Conservation (phyloP, 306 rosid species). For the Sindora glabra region DNA sequence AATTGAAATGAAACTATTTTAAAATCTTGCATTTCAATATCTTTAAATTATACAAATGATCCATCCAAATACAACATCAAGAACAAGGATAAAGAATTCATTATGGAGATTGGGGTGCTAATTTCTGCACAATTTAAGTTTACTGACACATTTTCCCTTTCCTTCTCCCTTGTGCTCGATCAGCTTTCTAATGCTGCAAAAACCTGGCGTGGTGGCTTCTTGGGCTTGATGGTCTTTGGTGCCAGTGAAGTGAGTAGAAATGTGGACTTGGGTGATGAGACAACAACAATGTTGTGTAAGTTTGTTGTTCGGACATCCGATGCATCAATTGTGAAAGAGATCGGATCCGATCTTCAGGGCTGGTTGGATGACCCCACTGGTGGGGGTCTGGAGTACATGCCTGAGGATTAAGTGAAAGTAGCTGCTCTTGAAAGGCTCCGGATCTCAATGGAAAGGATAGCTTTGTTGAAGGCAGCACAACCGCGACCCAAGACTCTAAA, state of each 20-base stretch:
- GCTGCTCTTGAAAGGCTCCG: conserved; percentile 92
- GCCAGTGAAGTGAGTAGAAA: conserved; percentile 99
- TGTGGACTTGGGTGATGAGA: conserved; percentile 93
- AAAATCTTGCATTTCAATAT: too few relatives aligned
- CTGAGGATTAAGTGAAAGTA: conserved; percentile 90
- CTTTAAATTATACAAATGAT: too few relatives aligned
- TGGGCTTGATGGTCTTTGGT: conserved; percentile 96
- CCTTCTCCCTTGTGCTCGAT: not conserved
- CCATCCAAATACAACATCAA: too few relatives aligned
- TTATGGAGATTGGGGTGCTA: too few relatives aligned
- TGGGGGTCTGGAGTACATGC: conserved; percentile 98
- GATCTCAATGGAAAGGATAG: conserved; percentile 92
- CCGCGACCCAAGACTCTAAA: conserved; percentile 66
- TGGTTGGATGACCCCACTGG: conserved; percentile 97
- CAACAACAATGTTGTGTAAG: conserved; percentile 92
- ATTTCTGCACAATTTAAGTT: not conserved
- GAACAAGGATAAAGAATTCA: too few relatives aligned
- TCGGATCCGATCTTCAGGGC: conserved; percentile 89
- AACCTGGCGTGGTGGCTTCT: conserved; percentile 97
- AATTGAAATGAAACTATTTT: too few relatives aligned
- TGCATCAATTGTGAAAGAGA: conserved; percentile 81
- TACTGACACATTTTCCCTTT: not conserved
- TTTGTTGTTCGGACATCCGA: conserved; percentile 94
- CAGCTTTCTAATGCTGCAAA: conserved; percentile 94
- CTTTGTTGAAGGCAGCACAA: conserved; percentile 88